Conservation (phyloP, 768 basidiomycete species). For the Mrakia gelida region DNA sequence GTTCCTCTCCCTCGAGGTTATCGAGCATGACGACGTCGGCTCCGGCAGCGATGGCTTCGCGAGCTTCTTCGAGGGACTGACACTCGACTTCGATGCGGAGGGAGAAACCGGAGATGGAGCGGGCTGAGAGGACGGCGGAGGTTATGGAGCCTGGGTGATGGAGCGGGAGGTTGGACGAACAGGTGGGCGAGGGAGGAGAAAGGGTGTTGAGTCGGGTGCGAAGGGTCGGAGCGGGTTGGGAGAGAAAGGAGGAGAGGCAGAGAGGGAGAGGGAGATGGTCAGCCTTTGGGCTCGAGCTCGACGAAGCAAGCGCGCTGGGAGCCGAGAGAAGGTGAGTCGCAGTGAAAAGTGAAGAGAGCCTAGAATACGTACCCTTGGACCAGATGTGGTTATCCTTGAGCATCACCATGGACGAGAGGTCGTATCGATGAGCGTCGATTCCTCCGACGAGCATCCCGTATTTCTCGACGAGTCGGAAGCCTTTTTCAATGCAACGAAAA, state of each 20-base stretch:
- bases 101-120: constrained; percentile 84
- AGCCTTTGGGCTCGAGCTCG: too few relatives aligned
- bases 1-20: constrained; percentile 74
- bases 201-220: too few relatives aligned
- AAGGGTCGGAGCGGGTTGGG: too few relatives aligned
- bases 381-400: constrained; percentile 99
- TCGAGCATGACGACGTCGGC: constrained; percentile 95
- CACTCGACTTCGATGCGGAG: constrained; percentile 92
- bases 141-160: constrained; percentile 73
- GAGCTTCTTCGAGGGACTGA: constrained; percentile 76
- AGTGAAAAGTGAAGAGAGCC: too few relatives aligned
- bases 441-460: constrained; percentile 98
- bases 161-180: background rate
- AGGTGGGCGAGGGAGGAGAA: background rate
- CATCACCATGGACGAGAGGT: constrained; percentile 99
- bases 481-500: constrained; percentile 43
- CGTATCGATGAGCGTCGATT: constrained; percentile 89
- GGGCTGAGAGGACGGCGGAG: constrained; percentile 75
- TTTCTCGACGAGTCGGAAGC: constrained; percentile 95
- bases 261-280: background rate
- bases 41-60: constrained; percentile 95
- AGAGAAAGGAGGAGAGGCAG: background rate
- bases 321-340: too few relatives aligned
- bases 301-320: too few relatives aligned
- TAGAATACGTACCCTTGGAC: constrained; percentile 82